These are phyloP conservation scores for Emmonsiellopsis sp. DNA, from an alignment of 2,329 filamentous ascomycete genomes.

Conservation along the genomic window DNA sequence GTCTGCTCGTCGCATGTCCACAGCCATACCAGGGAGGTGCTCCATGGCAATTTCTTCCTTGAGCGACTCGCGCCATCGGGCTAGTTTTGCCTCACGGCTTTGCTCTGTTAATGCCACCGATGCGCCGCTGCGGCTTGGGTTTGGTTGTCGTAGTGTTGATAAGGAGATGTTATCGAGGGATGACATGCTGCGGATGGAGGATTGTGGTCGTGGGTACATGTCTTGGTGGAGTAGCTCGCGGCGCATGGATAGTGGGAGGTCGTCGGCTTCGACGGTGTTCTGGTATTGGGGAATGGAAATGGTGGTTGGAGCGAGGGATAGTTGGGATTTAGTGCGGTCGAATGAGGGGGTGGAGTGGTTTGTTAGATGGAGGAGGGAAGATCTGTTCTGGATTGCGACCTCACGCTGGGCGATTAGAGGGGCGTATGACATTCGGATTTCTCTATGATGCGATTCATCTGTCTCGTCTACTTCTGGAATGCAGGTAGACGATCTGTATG, in stretches of 20 bases:
- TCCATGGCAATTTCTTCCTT: conserved; percentile 48
- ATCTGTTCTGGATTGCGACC: conserved; percentile 34
- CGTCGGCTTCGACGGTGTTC: conserved; percentile 35
- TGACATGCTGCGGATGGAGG: neutral
- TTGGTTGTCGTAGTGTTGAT: neutral
- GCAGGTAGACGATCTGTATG: neutral
- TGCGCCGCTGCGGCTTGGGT: neutral
- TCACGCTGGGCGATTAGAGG: conserved; percentile 48
- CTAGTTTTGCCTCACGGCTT: conserved; percentile 47
- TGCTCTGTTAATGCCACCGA: neutral
- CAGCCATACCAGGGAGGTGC: conserved; percentile 21
- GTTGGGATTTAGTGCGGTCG: neutral
- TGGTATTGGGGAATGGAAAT: neutral
- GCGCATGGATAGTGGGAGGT: conserved; percentile 63
- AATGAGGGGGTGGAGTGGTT: neutral
- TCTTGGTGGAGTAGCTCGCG: conserved; percentile 51
- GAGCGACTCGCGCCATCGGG: conserved; percentile 58
- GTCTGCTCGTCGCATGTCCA: conserved; percentile 28
- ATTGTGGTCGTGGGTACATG: neutral
- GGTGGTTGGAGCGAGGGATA: neutral
- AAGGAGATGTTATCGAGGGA: neutral
- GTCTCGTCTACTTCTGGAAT: neutral
- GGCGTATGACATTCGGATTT: neutral
- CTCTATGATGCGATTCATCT: neutral
- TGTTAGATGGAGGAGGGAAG: neutral